Percentiles rank a stretch among this genome's conserved stretches.
phyloP scores from a whole-genome alignment of 306 rosid species.

The Prunus campanulata region DNA sequence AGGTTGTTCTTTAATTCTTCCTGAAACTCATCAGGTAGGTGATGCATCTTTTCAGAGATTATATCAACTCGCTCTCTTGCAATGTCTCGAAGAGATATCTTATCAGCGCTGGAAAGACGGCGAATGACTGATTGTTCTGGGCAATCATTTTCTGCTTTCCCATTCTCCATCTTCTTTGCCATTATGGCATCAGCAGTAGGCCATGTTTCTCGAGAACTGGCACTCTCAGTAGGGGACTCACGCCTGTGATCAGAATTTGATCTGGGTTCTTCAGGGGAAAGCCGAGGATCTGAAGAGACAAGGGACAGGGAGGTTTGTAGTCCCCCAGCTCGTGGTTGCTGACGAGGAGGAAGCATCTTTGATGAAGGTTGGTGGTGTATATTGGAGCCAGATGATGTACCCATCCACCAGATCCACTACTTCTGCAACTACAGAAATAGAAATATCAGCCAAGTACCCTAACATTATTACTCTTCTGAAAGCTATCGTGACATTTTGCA shows the following conservation, averaged over 20 bases:
- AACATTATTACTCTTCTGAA: background rate
- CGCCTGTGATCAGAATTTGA: constrained; percentile 71
- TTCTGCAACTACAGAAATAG: constrained; percentile 21
- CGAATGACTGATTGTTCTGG: constrained; percentile 81
- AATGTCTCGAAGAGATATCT: constrained; percentile 78
- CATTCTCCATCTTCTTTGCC: constrained; percentile 81
- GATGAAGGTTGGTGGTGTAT: constrained; percentile 43
- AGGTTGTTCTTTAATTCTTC: constrained; percentile 81
- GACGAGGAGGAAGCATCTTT: constrained; percentile 82
- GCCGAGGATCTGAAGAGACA: constrained; percentile 69
- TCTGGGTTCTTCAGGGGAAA: constrained; percentile 84
- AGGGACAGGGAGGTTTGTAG: constrained; percentile 79
- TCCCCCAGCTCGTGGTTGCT: constrained; percentile 76
- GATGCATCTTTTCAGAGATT: constrained; percentile 79
- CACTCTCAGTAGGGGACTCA: constrained; percentile 94
- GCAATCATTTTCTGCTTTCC: constrained; percentile 62
- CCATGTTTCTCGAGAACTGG: constrained; percentile 92
- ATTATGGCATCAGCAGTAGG: constrained; percentile 65
- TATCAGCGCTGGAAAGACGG: constrained; percentile 78
- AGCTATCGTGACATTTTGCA: background rate
- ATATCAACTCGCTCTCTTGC: constrained; percentile 87
- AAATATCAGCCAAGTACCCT: background rate
- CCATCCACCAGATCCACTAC: constrained; percentile 41
- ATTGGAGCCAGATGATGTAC: constrained; percentile 62
- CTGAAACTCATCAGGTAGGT: constrained; percentile 70